Conservation (phyloP, 116 monocot species). For the Papilionanthe hybrid region DNA sequence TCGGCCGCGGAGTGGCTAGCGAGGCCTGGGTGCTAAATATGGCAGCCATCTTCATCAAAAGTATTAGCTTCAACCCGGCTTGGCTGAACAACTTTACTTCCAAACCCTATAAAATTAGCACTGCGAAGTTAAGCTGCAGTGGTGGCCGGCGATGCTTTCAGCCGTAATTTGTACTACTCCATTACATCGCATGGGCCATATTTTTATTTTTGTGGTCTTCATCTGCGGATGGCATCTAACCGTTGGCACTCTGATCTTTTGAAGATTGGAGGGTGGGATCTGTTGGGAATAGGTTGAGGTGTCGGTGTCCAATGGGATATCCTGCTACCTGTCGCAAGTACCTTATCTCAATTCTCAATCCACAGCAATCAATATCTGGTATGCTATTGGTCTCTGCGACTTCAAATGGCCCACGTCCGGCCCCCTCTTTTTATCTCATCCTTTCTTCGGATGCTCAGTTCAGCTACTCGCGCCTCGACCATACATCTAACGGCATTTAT, state of each 20-base stretch:
- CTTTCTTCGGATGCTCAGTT: too few species aligned
- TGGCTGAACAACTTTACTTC: too few species aligned
- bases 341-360: slow-evolving; percentile 46
- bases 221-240: not conserved
- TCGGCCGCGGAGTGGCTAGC: slow-evolving; percentile 49
- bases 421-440: too few species aligned
- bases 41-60: slow-evolving; percentile 35
- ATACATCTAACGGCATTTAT: too few species aligned
- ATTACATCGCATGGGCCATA: too few species aligned
- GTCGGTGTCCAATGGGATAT: too few species aligned
- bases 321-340: slow-evolving; percentile 9
- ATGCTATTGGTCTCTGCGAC: slow-evolving; percentile 16
- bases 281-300: too few species aligned
- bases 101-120: too few species aligned
- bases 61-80: not conserved
- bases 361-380: slow-evolving; percentile 28
- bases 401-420: not conserved
- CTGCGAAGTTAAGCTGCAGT: too few species aligned
- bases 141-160: too few species aligned
- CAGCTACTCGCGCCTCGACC: too few species aligned
- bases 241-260: slow-evolving; percentile 5
- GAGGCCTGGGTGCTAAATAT: slow-evolving; percentile 56
- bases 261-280: not conserved
- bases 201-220: slow-evolving; percentile 21
- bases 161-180: too few species aligned